phyloP scores from a whole-genome alignment of 805 yeast genomes.

The Cyberlindnera saturnus region DNA sequence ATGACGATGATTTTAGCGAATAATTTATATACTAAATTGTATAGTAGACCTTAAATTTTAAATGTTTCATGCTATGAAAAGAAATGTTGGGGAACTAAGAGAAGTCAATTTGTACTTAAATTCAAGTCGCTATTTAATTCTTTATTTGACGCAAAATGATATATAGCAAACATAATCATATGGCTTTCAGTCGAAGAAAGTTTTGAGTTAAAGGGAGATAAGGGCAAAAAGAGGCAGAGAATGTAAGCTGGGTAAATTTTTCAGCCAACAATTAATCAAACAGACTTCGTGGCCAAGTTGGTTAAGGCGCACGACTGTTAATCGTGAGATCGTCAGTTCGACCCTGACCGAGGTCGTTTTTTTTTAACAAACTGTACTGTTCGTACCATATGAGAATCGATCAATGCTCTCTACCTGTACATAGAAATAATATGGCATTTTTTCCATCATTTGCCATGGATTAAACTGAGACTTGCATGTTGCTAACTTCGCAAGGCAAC shows the following conservation, averaged over 20 bases:
- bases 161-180: too few relatives aligned
- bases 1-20: slow-evolving; percentile 14
- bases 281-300: slow-evolving; percentile 21
- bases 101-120: neutral
- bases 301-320: slow-evolving; percentile 41
- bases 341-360: slow-evolving; percentile 39
- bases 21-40: neutral
- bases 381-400: too few relatives aligned
- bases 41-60: too few relatives aligned
- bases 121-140: neutral
- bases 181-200: too few relatives aligned
- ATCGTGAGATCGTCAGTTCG: slow-evolving; percentile 43
- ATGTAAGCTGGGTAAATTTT: too few relatives aligned
- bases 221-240: too few relatives aligned
- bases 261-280: too few relatives aligned
- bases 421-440: neutral
- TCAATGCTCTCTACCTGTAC: neutral
- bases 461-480: too few relatives aligned
- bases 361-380: slow-evolving; percentile 1
- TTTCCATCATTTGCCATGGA: neutral
- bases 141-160: too few relatives aligned
- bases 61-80: too few relatives aligned
- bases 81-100: neutral
- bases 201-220: too few relatives aligned
- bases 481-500: too few relatives aligned